Base-by-base conservation (phyloP, 1,284 basidiomycete species). In the Trichosporon inkin region DNA sequence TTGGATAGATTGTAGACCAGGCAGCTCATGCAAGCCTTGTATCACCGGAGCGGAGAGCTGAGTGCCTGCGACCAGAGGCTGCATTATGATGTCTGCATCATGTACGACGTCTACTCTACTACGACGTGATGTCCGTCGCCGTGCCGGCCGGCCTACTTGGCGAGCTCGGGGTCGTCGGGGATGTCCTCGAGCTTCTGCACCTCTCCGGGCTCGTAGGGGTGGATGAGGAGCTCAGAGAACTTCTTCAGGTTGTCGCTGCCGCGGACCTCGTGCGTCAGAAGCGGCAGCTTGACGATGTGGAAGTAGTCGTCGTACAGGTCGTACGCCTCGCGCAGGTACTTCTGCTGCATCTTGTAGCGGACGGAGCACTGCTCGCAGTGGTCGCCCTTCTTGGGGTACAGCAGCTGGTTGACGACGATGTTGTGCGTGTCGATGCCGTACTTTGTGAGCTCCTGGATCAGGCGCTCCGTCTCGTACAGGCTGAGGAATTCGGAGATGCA, bases 341-440 rank as follows among this genome's bases (percentile, higher is more conserved):
- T 97, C 79, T 94, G 91, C 80, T 97, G 95, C 93, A 99, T 99
- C 80, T 89, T 89, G 80, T 93, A 88, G 63, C 95, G 85, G 20
- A 97, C 93, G 41, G 83, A 83, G 79, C 95, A 99, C 78, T 98
- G 95, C 69, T 96, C 91, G 79, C 95, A 99, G 72, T 90, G 90
- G 40, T 92, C 90, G 57, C 83, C 85, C 74, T 87, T 83, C 81
- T 90, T 93, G 19, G 95, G 95, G 83, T 92, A 98, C 41, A 99
- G 82, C 10, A 99, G 82, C 79, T 99, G 95, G 77, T 99, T 99
- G 67, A 98, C 92, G 57, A 99, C 92, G 70, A 99, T 99, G 75
- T 94, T 92, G 79, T 99, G 95, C 49, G 94, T 98, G 79, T 99
- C 96, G 75, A 99, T 99, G 76, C 92, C 93, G 79, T 99, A 99